phyloP scores from a whole-genome alignment of 768 basidiomycete species.

The Vararia minispora region DNA sequence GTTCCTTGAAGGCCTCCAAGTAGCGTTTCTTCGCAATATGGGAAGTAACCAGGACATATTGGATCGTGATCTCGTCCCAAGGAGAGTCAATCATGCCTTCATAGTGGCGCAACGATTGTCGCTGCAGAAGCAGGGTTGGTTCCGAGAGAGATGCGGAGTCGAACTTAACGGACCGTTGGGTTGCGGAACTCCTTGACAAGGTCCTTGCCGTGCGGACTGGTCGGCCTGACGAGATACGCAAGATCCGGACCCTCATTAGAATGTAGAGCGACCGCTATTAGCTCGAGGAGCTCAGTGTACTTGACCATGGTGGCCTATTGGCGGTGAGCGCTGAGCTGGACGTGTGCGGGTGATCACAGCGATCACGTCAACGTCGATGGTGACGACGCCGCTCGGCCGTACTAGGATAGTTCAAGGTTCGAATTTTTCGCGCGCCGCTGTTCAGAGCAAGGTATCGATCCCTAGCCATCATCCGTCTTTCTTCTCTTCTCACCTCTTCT shows the following conservation, averaged over 20 bases:
- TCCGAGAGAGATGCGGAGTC: background rate
- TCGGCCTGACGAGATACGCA: conserved; percentile 66
- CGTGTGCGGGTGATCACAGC: no score
- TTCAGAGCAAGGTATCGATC: no score
- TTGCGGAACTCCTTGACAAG: conserved; percentile 63
- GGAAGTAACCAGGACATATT: conserved; percentile 67
- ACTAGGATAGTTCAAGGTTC: no score
- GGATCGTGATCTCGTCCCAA: conserved; percentile 81
- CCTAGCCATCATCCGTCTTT: no score
- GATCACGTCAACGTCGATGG: background rate
- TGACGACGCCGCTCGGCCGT: no score
- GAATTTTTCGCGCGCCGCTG: no score
- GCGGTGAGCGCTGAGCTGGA: no score
- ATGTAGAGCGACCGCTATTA: conserved; percentile 49
- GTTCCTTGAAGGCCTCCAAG: conserved; percentile 71
- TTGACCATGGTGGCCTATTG: no score
- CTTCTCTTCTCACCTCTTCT: no score
- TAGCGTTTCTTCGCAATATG: conserved; percentile 58
- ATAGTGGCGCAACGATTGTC: conserved; percentile 29
- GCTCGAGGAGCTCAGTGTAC: conserved; percentile 47
- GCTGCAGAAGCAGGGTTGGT: conserved; percentile 12
- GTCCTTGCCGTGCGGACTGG: conserved; percentile 68
- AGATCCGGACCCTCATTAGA: conserved; percentile 58
- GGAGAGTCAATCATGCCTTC: conserved; percentile 57
- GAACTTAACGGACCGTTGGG: conserved; percentile 27